Evolutionary conservation across 805 yeast genomes (phyloP).

Genomic region (Jamesozyma rosinii): DNA sequence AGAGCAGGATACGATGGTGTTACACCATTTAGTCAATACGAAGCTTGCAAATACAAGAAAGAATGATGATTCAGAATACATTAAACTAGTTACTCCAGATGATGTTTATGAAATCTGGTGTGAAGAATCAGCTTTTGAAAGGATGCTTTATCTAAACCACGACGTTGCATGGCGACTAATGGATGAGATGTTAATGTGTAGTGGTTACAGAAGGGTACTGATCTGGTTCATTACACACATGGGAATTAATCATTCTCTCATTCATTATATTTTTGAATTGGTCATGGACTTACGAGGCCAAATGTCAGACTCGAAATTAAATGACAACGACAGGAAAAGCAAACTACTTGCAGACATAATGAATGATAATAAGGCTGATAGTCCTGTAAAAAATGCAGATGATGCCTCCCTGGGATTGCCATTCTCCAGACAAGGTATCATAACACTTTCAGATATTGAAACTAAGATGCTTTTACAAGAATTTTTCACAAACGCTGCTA

Average conservation of each 20-base stretch:
- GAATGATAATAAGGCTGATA: background rate
- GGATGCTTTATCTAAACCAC: constrained; percentile 43
- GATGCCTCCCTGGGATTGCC: constrained; percentile 11
- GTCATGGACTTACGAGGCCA: constrained; percentile 50
- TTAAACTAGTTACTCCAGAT: constrained; percentile 37
- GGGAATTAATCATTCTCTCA: constrained; percentile 44
- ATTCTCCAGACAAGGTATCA: constrained; percentile 50
- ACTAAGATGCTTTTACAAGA: constrained; percentile 61
- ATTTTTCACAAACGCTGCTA: constrained; percentile 49
- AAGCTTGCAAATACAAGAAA: background rate
- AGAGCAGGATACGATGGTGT: constrained; percentile 32
- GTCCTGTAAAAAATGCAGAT: constrained; percentile 4
- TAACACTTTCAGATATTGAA: constrained; percentile 51
- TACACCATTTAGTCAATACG: constrained; percentile 7
- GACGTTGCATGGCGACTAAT: constrained; percentile 45
- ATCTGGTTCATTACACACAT: constrained; percentile 63
- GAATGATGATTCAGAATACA: background rate
- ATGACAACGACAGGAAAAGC: constrained; percentile 6
- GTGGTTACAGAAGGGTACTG: constrained; percentile 51
- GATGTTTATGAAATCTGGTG: constrained; percentile 41
- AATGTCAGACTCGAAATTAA: constrained; percentile 4
- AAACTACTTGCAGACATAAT: constrained; percentile 4
- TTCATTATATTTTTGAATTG: constrained; percentile 56
- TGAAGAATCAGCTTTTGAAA: constrained; percentile 40
- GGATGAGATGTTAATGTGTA: constrained; percentile 65